Conservation (phyloP, 108 stramenopile genomes). For the Nannochloropsis gaditana region DNA sequence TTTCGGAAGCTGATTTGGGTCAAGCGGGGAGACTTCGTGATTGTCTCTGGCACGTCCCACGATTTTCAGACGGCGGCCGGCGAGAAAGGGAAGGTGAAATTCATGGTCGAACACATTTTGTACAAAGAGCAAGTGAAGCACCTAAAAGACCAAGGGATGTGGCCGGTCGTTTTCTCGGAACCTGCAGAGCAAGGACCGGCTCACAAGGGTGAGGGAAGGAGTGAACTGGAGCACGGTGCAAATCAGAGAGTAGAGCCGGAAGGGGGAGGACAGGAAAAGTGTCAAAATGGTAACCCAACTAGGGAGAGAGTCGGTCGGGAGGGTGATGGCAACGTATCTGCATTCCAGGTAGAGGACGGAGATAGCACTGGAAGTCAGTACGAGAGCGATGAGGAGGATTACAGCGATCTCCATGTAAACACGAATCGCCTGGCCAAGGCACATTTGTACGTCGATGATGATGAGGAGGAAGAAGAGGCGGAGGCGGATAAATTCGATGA, state of each 20-base stretch:
- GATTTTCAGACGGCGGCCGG: constrained; percentile 46
- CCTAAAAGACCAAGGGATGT: constrained; percentile 67
- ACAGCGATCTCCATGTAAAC: constrained; percentile 43
- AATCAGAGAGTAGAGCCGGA: background rate
- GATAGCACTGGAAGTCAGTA: constrained; percentile 20
- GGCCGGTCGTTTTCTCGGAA: constrained; percentile 62
- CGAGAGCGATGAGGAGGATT: constrained; percentile 40
- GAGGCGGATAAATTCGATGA: constrained; percentile 32
- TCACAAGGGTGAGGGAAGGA: constrained; percentile 2
- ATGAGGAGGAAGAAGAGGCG: constrained; percentile 46
- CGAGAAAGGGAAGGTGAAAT: constrained; percentile 43
- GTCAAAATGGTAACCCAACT: background rate
- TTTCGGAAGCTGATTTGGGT: constrained; percentile 93
- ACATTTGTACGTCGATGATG: constrained; percentile 36
- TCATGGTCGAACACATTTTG: constrained; percentile 66
- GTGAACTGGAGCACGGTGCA: background rate
- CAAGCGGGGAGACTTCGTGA: constrained; percentile 85
- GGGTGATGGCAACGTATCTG: background rate
- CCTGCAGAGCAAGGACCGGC: constrained; percentile 5
- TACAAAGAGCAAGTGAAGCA: constrained; percentile 93
- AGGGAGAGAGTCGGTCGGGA: background rate
- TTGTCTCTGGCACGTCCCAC: constrained; percentile 59
- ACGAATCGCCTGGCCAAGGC: constrained; percentile 47
- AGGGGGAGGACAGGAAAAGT: background rate
- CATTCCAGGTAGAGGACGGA: constrained; percentile 23